Base-by-base conservation (phyloP, 257 asterid species). In the Ehretia macrophylla region DNA sequence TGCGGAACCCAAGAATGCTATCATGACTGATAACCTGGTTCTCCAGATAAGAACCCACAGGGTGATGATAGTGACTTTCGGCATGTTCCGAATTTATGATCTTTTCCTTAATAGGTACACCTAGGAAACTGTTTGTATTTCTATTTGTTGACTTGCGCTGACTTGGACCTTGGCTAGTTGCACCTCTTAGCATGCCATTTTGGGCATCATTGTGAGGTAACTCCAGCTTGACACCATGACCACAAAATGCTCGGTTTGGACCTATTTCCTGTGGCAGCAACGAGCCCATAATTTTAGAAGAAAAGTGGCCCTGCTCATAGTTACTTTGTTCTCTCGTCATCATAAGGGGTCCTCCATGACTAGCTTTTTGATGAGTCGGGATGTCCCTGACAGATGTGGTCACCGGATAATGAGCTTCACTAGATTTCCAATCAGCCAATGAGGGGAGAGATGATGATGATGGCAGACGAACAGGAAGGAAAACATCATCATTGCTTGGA, bases 401-500 rank as follows among this genome's bases (percentile, higher is more conserved):
- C 58, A 54, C 56, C 14, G 82, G 76, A 77, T 65, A 68, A 68
- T 69, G 60, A 54, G 75, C 48, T 50, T 66, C 80, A 47, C 74
- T 67, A 63, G 51, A 62, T 66, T 66, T 68, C 79, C 83, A 62
- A 42, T 68, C 66, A 17, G 62, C 23, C 64, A 78, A 65, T 10
- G 75, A 63, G 37, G 83, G 58, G 62, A 35, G 55, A 45, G 82
- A 42, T 8, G 83, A 47, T 9, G 77, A 72, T 49, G 84, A 75
- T n/a, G 95, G 76, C 59, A 70, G 70, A 56, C 83, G 69, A 17
- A 79, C 73, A 38, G 95, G 90, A 72, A 90, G 88, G 66, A 87
- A 87, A 55, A 87, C 95, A 67, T 91, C 95, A 45, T 85, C 96
- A 19, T 91, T 87, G 73, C 83, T 67, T 19, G 98, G 98, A 65